Evolutionary conservation across 2,329 filamentous ascomycete species (phyloP).

Genomic region (Exophiala xenobiotica): DNA sequence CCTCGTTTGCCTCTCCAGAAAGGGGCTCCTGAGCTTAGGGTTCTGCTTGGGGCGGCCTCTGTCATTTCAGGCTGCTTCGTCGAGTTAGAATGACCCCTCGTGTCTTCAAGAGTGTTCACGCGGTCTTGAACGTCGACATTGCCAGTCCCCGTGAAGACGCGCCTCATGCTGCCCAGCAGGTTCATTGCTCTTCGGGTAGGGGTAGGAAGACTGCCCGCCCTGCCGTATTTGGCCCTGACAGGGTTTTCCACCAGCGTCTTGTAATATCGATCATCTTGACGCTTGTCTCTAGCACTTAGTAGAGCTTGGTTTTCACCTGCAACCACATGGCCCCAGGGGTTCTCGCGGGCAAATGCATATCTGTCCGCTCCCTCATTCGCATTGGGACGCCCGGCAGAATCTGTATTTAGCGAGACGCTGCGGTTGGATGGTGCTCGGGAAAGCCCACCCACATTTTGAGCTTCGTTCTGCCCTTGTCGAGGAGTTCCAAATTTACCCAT

Average conservation of each 20-base stretch:
- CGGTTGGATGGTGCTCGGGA: constrained; percentile 27
- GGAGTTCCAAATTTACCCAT: constrained; percentile 22
- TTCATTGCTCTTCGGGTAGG: constrained; percentile 60
- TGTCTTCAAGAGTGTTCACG: constrained; percentile 21
- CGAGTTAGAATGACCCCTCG: constrained; percentile 22
- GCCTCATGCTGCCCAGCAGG: constrained; percentile 68
- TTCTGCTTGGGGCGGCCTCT: constrained; percentile 41
- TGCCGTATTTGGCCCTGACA: constrained; percentile 34
- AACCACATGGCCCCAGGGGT: constrained; percentile 7
- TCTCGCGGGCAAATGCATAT: constrained; percentile 22
- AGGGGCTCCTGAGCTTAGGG: constrained; percentile 49
- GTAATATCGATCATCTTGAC: constrained; percentile 18
- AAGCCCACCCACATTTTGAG: constrained; percentile 5
- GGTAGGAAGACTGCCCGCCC: constrained; percentile 56
- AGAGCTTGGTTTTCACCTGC: constrained; percentile 23
- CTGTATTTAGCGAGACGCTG: constrained; percentile 27
- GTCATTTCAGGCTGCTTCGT: constrained; percentile 26
- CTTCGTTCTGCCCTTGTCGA: constrained; percentile 5
- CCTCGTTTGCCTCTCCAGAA: constrained; percentile 53
- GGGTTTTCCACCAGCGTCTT: constrained; percentile 25
- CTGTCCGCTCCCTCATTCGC: constrained; percentile 15
- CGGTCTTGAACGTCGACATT: constrained; percentile 33
- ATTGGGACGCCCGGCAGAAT: constrained; percentile 1
- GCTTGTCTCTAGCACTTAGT: constrained; percentile 20
- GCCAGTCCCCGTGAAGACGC: constrained; percentile 56